Base-by-base conservation (phyloP, 75 land plant genomes). In the Larix kaempferi region DNA sequence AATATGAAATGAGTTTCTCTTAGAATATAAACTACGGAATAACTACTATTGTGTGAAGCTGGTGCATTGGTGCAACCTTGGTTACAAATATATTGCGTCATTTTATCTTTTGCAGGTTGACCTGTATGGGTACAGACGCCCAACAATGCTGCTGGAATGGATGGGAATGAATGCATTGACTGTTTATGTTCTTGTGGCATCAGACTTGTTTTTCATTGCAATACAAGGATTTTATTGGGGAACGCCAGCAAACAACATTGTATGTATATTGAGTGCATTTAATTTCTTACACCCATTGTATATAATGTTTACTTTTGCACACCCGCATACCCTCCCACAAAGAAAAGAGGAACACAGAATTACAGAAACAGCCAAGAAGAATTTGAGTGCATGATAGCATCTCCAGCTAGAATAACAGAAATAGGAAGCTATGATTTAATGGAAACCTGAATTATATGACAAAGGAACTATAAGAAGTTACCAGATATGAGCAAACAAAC, bases 201-300 rank as follows among this genome's bases (percentile, higher is more conserved):
- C 84, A 39, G 88, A 89, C 75, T 41, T 93, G 33, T 83, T 77
- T 61, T 71, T 86, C 11, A 88, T 88, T 66, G 79, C 77, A 3
- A 72, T 91, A 37, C 91, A 91, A 81, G 94, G 94, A 65, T 91
- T 91, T 63, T 93, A 93, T 81, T 91, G 86, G 91, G 77, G 55
- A n/a, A 19, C 37, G 26, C 91, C 96, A 49, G 67, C 81, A 49
- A 85, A 93, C 66, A 93, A 93, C 84, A 60, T 93, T 81, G 96
- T 93, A 87, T 62, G 65, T 61, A 61, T 61, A 61, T 62, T 12
- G 14, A 62, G 35, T 15, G 13, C 27, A 27, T 23, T n/a, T 27
- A 10, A 26, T 62, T 62, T 62, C 29, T 62, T 27, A 12, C 26
- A 23, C 33, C 14, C 27, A 23, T 25, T 13, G 54, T 49, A 10